These are phyloP conservation scores for Leptomonas pyrrhocoris DNA, from an alignment of 208 protist genomes.

Conservation along the genomic window DNA sequence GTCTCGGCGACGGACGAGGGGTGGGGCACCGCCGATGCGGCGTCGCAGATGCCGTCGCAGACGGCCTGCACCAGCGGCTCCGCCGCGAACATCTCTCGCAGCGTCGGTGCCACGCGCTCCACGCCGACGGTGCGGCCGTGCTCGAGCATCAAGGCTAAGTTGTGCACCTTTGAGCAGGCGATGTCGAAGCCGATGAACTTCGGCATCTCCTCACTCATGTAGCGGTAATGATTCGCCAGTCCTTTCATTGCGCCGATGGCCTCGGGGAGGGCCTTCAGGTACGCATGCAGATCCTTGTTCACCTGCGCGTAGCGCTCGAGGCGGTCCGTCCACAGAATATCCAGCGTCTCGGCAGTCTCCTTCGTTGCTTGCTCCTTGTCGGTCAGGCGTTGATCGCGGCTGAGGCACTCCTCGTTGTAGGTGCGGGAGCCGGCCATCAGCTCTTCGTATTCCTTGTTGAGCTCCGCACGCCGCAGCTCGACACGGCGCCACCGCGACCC, in stretches of 20 bases:
- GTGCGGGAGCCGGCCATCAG: slow-evolving; percentile 45
- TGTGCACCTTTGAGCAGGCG: slow-evolving; percentile 80
- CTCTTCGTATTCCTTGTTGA: slow-evolving; percentile 73
- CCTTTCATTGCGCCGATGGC: slow-evolving; percentile 69
- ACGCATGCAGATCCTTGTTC: slow-evolving; percentile 67
- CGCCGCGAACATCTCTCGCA: slow-evolving; percentile 63
- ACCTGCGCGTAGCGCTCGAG: slow-evolving; percentile 69
- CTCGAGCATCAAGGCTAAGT: slow-evolving; percentile 69
- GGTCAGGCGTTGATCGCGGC: slow-evolving; percentile 38
- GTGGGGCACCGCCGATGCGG: slow-evolving; percentile 24
- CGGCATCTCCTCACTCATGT: slow-evolving; percentile 79
- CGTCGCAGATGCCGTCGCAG: slow-evolving; percentile 50
- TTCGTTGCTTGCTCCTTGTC: slow-evolving; percentile 42
- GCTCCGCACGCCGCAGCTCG: slow-evolving; percentile 51
- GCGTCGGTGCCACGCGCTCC: slow-evolving; percentile 48
- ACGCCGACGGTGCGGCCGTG: slow-evolving; percentile 55
- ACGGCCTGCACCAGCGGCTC: slow-evolving; percentile 71
- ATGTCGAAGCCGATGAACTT: slow-evolving; percentile 84
- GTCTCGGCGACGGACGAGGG: slow-evolving; percentile 54
- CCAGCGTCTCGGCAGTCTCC: slow-evolving; percentile 58
- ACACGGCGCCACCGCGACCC: slow-evolving; percentile 55
- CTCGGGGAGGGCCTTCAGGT: slow-evolving; percentile 74
- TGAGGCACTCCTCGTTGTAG: slow-evolving; percentile 51
- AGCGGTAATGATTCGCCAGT: slow-evolving; percentile 78
- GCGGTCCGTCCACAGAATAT: slow-evolving; percentile 77